These are phyloP conservation scores for Triangularia verruculosa DNA, from an alignment of 2,329 filamentous ascomycete genomes.

Conservation along the genomic window DNA sequence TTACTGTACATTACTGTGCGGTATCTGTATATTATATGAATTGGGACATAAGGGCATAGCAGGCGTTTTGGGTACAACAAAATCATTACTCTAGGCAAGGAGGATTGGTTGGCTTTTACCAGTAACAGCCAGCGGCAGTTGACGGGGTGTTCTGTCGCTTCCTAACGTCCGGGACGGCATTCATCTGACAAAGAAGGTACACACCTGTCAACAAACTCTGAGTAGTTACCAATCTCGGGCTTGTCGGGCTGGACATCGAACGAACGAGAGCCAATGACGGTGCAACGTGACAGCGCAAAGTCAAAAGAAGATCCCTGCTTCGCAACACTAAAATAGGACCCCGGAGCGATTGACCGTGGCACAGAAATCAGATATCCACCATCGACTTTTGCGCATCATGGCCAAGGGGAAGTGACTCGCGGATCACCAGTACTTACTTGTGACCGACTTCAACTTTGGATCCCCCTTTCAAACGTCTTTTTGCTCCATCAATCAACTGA, in stretches of 20 bases:
- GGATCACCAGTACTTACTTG: background rate
- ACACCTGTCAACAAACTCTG: background rate
- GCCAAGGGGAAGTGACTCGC: conserved; percentile 6
- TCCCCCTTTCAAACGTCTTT: background rate
- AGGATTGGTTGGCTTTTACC: background rate
- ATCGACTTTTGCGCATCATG: conserved; percentile 1
- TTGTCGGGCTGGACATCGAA: background rate
- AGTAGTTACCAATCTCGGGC: background rate
- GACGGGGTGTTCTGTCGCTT: background rate
- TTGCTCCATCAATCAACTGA: background rate
- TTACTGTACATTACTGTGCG: conserved; percentile 4
- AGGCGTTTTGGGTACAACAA: background rate
- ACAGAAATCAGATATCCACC: conserved; percentile 7
- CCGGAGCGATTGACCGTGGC: conserved; percentile 1
- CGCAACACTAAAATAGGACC: conserved; percentile 1
- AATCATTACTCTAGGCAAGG: background rate
- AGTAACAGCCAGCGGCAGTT: background rate
- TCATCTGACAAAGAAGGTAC: background rate
- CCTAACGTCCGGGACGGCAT: background rate
- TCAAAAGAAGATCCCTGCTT: background rate
- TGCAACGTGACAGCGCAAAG: background rate
- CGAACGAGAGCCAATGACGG: background rate
- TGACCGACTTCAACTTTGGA: background rate
- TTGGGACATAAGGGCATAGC: background rate
- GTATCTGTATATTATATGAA: conserved; percentile 5